Conservation (phyloP, 208 protist species). For the Acanthamoeba lenticulata region DNA sequence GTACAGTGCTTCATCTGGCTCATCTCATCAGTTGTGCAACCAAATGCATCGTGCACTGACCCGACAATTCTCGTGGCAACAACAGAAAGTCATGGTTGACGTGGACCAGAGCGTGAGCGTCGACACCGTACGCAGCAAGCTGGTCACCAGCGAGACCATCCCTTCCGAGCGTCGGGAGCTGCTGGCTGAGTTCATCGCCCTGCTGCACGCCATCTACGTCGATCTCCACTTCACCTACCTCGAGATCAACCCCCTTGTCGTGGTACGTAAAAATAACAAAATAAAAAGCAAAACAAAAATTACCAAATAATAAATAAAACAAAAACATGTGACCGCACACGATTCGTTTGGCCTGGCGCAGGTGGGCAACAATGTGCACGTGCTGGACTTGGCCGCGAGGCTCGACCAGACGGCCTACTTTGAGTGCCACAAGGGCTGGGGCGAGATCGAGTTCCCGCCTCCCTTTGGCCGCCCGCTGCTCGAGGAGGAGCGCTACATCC, state of each 20-base stretch:
- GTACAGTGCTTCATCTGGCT: no score
- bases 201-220: conserved; percentile 81
- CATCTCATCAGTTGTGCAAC: no score
- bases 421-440: conserved; percentile 81
- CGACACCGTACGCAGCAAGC: not conserved
- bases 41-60: no score
- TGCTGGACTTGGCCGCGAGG: conserved; percentile 80
- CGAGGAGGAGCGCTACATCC: conserved; percentile 88
- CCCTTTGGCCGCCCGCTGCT: conserved; percentile 86
- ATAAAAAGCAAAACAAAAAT: no score
- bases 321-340: no score
- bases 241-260: conserved; percentile 91
- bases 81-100: not conserved
- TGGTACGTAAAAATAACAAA: no score
- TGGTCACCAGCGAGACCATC: not conserved
- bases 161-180: conserved; percentile 1
- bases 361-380: conserved; percentile 62
- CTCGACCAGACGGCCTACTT: conserved; percentile 82
- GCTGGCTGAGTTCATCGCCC: conserved; percentile 77
- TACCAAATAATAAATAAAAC: no score
- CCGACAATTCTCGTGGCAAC: no score
- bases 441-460: conserved; percentile 86
- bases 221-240: conserved; percentile 89
- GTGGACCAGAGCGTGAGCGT: conserved; percentile 10
- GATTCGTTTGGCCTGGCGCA: not conserved